A percentile compares a stretch with the other conserved stretches of the same genome.
phyloP scores from a whole-genome alignment of 2,329 filamentous ascomycete species.

The Curvularia hawaiiensis region DNA sequence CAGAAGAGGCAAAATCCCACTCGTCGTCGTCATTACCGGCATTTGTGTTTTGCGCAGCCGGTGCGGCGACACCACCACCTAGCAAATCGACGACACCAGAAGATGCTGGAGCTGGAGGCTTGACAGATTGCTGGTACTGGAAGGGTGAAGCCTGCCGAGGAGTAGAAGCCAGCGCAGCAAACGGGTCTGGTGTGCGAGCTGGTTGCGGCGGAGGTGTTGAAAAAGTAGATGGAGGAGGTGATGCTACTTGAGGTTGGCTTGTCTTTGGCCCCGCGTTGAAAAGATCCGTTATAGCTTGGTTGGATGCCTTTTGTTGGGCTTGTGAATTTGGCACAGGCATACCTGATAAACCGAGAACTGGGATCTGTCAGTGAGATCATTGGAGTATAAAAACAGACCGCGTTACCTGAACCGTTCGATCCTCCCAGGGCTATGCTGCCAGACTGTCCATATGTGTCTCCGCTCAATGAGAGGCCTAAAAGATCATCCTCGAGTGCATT shows the following conservation, averaged over 20 bases:
- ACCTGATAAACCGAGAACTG: constrained; percentile 43
- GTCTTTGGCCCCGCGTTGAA: constrained; percentile 58
- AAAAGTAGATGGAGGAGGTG: constrained; percentile 53
- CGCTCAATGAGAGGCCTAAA: constrained; percentile 78
- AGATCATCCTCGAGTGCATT: constrained; percentile 87
- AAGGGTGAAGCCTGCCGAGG: constrained; percentile 58
- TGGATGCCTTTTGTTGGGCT: constrained; percentile 50
- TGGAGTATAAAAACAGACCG: not conserved
- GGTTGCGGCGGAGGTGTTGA: constrained; percentile 44
- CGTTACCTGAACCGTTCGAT: constrained; percentile 48
- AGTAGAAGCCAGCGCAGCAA: constrained; percentile 61
- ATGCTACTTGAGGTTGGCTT: constrained; percentile 47
- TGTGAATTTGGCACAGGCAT: constrained; percentile 38
- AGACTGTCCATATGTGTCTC: constrained; percentile 71
- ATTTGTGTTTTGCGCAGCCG: constrained; percentile 35
- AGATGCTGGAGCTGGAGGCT: constrained; percentile 39
- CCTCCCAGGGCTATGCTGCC: constrained; percentile 83
- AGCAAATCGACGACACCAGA: constrained; percentile 45
- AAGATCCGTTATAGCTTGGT: constrained; percentile 62
- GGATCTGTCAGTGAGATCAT: constrained; percentile 15
- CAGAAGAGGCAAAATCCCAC: constrained; percentile 88
- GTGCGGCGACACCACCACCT: constrained; percentile 36
- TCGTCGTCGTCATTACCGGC: constrained; percentile 88
- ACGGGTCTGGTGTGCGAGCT: constrained; percentile 58
- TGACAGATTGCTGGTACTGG: constrained; percentile 54